Conservation (phyloP, 2,329 filamentous ascomycete species). For the Venturia carpophila region DNA sequence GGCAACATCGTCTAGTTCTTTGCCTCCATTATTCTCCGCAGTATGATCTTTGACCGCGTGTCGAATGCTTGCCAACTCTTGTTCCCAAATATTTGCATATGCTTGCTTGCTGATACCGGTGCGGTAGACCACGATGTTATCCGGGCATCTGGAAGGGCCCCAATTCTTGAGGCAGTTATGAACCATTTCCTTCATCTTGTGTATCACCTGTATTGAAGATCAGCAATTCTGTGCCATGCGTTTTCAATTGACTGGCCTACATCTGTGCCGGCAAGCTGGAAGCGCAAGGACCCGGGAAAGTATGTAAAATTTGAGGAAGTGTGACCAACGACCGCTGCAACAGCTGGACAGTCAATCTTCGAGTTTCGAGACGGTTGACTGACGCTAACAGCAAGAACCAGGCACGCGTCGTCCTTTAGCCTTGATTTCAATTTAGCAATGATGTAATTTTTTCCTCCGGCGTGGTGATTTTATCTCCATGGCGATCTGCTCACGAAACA, state of each 20-base stretch:
- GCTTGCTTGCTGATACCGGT: background rate
- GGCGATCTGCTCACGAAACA: too few relatives aligned
- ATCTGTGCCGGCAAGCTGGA: background rate
- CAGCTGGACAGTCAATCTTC: too few relatives aligned
- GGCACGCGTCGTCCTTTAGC: background rate
- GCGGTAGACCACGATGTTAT: background rate
- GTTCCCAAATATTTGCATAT: background rate
- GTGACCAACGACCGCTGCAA: background rate
- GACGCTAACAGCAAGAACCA: slow-evolving; percentile 11
- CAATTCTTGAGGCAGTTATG: background rate
- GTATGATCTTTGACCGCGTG: background rate
- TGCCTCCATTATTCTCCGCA: too few relatives aligned
- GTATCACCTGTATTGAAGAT: too few relatives aligned
- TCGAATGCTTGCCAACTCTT: background rate
- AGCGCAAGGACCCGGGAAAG: background rate
- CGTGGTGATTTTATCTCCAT: background rate
- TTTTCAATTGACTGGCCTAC: too few relatives aligned
- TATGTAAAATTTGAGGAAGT: too few relatives aligned
- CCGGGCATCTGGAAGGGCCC: too few relatives aligned
- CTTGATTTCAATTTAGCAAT: too few relatives aligned
- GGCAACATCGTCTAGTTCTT: too few relatives aligned
- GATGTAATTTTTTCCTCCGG: background rate
- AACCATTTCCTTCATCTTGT: background rate
- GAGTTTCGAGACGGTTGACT: background rate
- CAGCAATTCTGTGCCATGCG: too few relatives aligned